A percentile compares a stretch with the other conserved stretches of the same genome.
phyloP scores from a whole-genome alignment of 2,329 filamentous ascomycete species.

The Exophiala calicioides region DNA sequence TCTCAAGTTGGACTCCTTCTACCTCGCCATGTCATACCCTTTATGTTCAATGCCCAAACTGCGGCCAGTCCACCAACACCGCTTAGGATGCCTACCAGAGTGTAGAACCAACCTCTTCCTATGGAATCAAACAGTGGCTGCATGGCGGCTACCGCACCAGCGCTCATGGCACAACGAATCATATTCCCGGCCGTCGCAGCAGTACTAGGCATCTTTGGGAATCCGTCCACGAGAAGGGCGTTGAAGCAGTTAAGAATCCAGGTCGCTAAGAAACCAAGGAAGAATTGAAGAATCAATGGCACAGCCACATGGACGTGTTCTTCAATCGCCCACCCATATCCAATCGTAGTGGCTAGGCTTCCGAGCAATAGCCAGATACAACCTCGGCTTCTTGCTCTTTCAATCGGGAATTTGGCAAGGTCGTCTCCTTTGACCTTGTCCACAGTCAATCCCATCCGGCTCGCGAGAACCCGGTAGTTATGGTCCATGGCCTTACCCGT shows the following conservation, averaged over 20 bases:
- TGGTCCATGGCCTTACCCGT: slow-evolving; percentile 37
- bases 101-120: slow-evolving; percentile 36
- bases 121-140: slow-evolving; percentile 38
- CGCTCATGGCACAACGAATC: slow-evolving; percentile 40
- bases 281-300: slow-evolving; percentile 41
- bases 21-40: slow-evolving; percentile 20
- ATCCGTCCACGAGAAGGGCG: slow-evolving; percentile 42
- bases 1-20: slow-evolving; percentile 7
- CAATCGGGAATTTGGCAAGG: slow-evolving; percentile 46
- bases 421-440: slow-evolving; percentile 11
- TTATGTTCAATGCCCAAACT: slow-evolving; percentile 15
- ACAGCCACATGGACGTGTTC: slow-evolving; percentile 36
- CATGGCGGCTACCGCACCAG: slow-evolving; percentile 38
- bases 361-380: slow-evolving; percentile 14
- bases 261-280: slow-evolving; percentile 40
- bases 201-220: slow-evolving; percentile 39
- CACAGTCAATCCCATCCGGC: slow-evolving; percentile 35
- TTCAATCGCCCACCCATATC: slow-evolving; percentile 38
- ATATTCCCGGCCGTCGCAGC: slow-evolving; percentile 43
- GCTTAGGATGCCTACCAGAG: slow-evolving; percentile 29
- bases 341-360: slow-evolving; percentile 25
- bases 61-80: slow-evolving; percentile 11
- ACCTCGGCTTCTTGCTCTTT: slow-evolving; percentile 38
- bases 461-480: slow-evolving; percentile 44
- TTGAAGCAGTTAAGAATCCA: slow-evolving; percentile 40